Base-by-base conservation (phyloP, 257 asterid species). In the Ophiorrhiza pumila region DNA sequence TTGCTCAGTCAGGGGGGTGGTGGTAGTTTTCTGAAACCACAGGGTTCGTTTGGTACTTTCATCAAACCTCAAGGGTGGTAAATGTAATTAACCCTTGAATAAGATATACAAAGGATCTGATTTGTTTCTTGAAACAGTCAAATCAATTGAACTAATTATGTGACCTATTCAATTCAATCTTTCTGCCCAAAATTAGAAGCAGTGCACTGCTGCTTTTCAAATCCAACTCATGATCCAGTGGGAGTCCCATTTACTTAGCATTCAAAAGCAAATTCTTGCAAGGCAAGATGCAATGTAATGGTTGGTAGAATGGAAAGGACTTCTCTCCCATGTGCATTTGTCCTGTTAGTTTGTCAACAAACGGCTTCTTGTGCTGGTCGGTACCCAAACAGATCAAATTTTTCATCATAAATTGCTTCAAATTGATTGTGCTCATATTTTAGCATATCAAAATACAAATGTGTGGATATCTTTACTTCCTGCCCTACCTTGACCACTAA, bases 321-420 rank as follows among this genome's bases (percentile, higher is more conserved):
- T 65, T 42, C 11, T 65, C 31, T 42, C 23, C 35, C 69, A 65
- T 65, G 69, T 65, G 69, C 69, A 65, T 10, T 23, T 65, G 69
- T 12, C 32, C 53, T 11, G 52, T 64, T 39, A 15, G 34, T 64
- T 65, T 12, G n/a, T 42, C 50, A 65, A 23, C 53, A n/a, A 18
- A 12, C 69, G 41, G 53, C 53, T 7, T 12, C 32, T 4, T 9
- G 13, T 41, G 69, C 53, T 41, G 69, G 69, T 65, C n/a, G 69
- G 45, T 22, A 9, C 32, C 50, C 2, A 0, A 64, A 14, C 69
- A 65, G 2, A 22, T 3, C 53, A 41, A 39, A 4, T 39, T n/a
- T 64, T n/a, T 37, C 0, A 3, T 41, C 17, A 11, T 11, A 11
- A 41, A 41, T 31, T 2, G 11, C 34, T 20, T 11, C 35, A 53